Evolutionary conservation across 202 grass and related monocot species (phyloP).

Genomic region (Dendrocalamus latiflorus): DNA sequence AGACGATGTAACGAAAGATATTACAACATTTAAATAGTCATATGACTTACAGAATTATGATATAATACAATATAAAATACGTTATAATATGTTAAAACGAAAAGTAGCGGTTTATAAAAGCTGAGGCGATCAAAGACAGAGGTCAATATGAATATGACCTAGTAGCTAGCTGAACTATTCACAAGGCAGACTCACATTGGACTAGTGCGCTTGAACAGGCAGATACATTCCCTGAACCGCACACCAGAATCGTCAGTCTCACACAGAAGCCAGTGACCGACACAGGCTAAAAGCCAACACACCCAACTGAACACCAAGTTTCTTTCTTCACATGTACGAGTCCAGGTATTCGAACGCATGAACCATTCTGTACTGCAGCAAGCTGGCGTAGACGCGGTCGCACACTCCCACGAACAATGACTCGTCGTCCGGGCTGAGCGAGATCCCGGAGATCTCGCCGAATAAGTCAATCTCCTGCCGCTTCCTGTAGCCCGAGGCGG

Average conservation of each 20-base stretch:
- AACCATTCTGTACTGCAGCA: conserved; percentile 64
- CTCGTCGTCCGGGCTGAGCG: conserved; percentile 61
- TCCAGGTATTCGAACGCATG: conserved; percentile 46
- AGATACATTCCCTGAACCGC: conserved; percentile 24
- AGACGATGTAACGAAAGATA: too few relatives aligned
- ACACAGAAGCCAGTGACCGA: background rate
- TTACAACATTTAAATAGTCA: too few relatives aligned
- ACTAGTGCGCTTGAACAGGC: conserved; percentile 1
- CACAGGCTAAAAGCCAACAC: background rate
- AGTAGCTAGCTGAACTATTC: conserved; percentile 4
- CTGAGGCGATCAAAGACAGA: too few relatives aligned
- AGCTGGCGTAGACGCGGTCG: conserved; percentile 71
- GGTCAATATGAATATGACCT: background rate
- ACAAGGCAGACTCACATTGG: conserved; percentile 3
- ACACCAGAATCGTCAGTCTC: background rate
- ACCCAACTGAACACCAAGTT: background rate
- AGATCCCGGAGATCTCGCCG: conserved; percentile 84
- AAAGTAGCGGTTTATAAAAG: too few relatives aligned
- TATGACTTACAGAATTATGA: too few relatives aligned
- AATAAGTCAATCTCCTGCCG: conserved; percentile 91
- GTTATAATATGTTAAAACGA: too few relatives aligned
- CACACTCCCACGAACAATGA: conserved; percentile 72
- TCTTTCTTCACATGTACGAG: conserved; percentile 36
- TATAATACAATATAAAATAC: too few relatives aligned
- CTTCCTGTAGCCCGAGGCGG: conserved; percentile 44